Evolutionary conservation across 352 stramenopile genomes (phyloP).

Genomic region (Elongisporangium anandrum): DNA sequence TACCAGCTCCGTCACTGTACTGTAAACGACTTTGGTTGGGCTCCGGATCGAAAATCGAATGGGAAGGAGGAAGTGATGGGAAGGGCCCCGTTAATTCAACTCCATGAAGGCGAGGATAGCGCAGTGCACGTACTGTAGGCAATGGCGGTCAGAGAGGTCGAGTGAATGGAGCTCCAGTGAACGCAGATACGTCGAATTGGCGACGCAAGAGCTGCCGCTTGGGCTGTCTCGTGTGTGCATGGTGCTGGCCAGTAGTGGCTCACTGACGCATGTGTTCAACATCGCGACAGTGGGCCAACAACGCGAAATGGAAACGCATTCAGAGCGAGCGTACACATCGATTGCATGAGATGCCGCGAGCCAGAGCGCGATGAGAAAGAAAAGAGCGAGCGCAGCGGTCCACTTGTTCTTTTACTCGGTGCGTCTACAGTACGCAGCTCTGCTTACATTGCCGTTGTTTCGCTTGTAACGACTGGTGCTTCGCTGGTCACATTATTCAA

Average conservation of each 20-base stretch:
- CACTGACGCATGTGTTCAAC: background rate
- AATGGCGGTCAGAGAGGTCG: too few relatives aligned
- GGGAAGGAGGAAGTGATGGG: too few relatives aligned
- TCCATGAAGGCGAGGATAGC: too few relatives aligned
- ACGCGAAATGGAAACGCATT: background rate
- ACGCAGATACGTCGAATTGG: background rate
- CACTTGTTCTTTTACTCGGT: background rate
- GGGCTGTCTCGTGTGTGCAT: background rate
- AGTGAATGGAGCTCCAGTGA: background rate
- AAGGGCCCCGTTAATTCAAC: background rate
- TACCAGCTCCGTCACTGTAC: background rate
- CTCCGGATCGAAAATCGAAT: background rate
- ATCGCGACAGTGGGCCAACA: background rate
- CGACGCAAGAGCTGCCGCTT: too few relatives aligned
- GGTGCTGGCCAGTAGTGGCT: background rate
- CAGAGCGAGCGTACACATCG: background rate
- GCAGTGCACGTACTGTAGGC: background rate
- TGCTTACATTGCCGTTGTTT: background rate
- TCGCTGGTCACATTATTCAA: background rate
- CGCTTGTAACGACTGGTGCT: background rate
- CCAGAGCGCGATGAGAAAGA: background rate
- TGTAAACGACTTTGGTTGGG: too few relatives aligned
- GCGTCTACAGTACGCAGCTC: background rate
- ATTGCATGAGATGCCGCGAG: background rate
- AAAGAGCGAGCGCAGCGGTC: background rate